A percentile compares a stretch with the other conserved stretches of the same genome.
Evolutionary conservation across 169 alveolate genomes (phyloP).

Genomic region (Miamiensis avidus): DNA sequence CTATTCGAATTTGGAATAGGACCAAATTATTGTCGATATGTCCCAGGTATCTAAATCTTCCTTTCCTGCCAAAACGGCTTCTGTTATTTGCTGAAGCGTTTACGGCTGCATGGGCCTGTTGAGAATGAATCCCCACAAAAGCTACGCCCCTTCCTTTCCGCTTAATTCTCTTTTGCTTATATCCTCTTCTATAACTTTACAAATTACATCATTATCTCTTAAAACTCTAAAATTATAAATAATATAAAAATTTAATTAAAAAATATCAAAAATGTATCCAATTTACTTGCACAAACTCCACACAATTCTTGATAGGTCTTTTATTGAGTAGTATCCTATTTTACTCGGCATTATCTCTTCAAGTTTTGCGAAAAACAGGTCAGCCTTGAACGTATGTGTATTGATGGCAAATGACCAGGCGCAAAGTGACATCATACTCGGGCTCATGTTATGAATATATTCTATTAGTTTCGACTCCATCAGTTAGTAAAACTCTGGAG

Average conservation of each 20-base stretch:
- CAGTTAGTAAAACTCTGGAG: background rate
- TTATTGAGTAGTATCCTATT: too few relatives aligned
- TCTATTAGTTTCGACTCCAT: background rate
- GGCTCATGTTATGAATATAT: background rate
- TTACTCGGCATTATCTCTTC: background rate
- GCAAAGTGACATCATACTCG: background rate
- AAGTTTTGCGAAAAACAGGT: background rate
- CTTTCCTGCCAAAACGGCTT: background rate
- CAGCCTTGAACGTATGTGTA: background rate
- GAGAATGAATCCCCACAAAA: background rate
- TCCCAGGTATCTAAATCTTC: background rate
- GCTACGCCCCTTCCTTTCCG: background rate
- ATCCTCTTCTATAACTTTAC: background rate
- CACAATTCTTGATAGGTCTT: background rate
- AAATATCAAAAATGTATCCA: too few relatives aligned
- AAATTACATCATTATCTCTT: too few relatives aligned
- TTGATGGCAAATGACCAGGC: background rate
- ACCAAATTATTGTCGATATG: background rate
- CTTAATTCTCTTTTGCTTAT: background rate
- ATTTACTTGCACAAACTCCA: background rate
- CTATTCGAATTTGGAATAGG: background rate
- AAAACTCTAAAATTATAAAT: too few relatives aligned
- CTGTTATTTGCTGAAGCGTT: background rate
- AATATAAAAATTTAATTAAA: too few relatives aligned
- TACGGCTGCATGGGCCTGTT: background rate